Evolutionary conservation across 345 rosid species (phyloP), one percentile per base, ranked within the genome.

Genomic region (Populus simonii): DNA sequence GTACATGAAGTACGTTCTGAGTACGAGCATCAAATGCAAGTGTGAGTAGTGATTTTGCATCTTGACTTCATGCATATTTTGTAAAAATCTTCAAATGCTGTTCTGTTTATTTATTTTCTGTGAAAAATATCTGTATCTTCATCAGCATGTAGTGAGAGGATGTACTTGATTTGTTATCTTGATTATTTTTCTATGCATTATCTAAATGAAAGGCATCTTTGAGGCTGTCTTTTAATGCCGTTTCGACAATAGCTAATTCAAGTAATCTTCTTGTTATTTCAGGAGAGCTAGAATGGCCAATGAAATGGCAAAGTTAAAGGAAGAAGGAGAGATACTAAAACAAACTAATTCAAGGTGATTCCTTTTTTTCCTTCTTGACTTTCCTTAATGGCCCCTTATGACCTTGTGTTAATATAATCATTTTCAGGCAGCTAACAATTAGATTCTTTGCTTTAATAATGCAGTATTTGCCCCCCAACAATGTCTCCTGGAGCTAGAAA

Each of bases 401-500:
- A 13, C 53, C 31, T 29, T 29, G 31, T 29, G 31, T 25, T 47
- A 18, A 49, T 36, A 33, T 36, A 27, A 66, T 27, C 8, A 4
- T 73, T 53, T 15, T 3, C 13, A 49, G 53, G 31, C n/a, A 25
- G 63, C 66, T 38, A 59, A 55, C 67, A 33, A 23, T 66, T 38
- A 35, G 49, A 25, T 75, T 18, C 23, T 33, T 79, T 27, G 17
- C 29, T 59, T 69, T 18, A 74, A 84, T 80, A 47, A 84, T 83
- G 80, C 92, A 96, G 98, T 45, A 85, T 84, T 72, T 78, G 75
- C 69, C 74, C 87, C 47, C 85, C 91, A 73, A 70, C 86, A 68
- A 82, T 96, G 95, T 96, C 99, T 72, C 99, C 99, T 74, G 97
- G 99, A 73, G 99, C 98, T 67, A 85, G 98, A 85, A 92, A 92